These are phyloP conservation scores for Deinandra increscens DNA, from an alignment of 129 eudicot genomes.

Conservation along the genomic window DNA sequence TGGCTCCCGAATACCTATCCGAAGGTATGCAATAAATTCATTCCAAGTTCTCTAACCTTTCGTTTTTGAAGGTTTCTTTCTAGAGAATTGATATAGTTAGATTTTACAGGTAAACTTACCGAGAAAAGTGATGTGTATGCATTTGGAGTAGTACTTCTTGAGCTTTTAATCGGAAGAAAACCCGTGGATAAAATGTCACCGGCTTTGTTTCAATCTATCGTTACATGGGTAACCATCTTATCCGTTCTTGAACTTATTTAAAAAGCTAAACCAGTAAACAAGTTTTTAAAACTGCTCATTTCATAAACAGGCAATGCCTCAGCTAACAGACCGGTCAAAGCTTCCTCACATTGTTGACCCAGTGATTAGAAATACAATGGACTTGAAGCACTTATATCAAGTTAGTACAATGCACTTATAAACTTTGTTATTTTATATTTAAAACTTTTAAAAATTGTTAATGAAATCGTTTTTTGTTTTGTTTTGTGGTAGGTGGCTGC, in stretches of 20 bases:
- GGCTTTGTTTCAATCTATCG: conserved; percentile 69
- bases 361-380: conserved; percentile 68
- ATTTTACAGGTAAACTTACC: conserved; percentile 74
- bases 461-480: background rate
- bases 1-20: conserved; percentile 86
- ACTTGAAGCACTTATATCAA: conserved; percentile 86
- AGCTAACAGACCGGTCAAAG: conserved; percentile 77
- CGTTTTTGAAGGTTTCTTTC: conserved; percentile 1
- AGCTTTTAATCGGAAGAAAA: conserved; percentile 80
- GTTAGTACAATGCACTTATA: conserved; percentile 37
- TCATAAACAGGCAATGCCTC: conserved; percentile 79
- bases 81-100: background rate
- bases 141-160: conserved; percentile 88
- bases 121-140: conserved; percentile 97
- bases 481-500: conserved; percentile 72
- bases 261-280: background rate
- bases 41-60: background rate
- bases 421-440: background rate
- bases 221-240: conserved; percentile 67
- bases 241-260: background rate
- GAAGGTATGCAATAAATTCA: conserved; percentile 52
- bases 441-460: background rate
- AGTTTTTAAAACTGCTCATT: background rate
- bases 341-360: conserved; percentile 86
- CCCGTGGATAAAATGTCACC: conserved; percentile 79